These are phyloP conservation scores for Myxozyma melibiosi DNA, from an alignment of 805 yeast species.

Conservation along the genomic window DNA sequence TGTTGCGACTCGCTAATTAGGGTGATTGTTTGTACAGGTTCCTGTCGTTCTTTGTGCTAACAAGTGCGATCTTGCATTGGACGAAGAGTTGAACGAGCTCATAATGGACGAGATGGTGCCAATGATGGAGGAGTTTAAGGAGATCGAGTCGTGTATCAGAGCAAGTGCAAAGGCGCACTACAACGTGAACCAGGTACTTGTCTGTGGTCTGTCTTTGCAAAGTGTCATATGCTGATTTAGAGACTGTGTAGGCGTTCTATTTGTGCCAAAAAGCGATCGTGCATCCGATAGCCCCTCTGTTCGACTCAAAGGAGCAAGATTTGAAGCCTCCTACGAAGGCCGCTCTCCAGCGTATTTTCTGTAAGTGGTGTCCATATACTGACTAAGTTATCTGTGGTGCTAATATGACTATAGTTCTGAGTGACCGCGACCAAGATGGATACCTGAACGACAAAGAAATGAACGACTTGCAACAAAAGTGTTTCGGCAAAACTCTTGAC, in stretches of 20 bases:
- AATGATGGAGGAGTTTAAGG: conserved; percentile 84
- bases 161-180: conserved; percentile 82
- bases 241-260: conserved; percentile 60
- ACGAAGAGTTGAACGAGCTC: conserved; percentile 50
- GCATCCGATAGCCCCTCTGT: conserved; percentile 89
- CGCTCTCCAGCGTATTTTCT: conserved; percentile 79
- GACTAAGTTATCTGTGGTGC: neutral
- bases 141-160: conserved; percentile 87
- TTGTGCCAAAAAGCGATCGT: conserved; percentile 91
- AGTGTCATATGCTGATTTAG: neutral
- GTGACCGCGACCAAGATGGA: conserved; percentile 92
- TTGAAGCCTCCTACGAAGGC: conserved; percentile 74
- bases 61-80: conserved; percentile 58
- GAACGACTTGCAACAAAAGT: conserved; percentile 61
- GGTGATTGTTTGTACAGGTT: conserved; percentile 38
- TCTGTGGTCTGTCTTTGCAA: neutral
- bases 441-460: conserved; percentile 72
- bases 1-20: neutral
- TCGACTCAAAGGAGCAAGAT: conserved; percentile 84
- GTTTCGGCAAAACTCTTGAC: conserved; percentile 65
- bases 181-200: conserved; percentile 69
- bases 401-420: conserved; percentile 47
- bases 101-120: conserved; percentile 83
- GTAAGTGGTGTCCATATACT: conserved; percentile 10
- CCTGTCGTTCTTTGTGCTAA: conserved; percentile 93